Evolutionary conservation across 129 eudicot genomes (phyloP).

Genomic region (Artemisia tridentata): DNA sequence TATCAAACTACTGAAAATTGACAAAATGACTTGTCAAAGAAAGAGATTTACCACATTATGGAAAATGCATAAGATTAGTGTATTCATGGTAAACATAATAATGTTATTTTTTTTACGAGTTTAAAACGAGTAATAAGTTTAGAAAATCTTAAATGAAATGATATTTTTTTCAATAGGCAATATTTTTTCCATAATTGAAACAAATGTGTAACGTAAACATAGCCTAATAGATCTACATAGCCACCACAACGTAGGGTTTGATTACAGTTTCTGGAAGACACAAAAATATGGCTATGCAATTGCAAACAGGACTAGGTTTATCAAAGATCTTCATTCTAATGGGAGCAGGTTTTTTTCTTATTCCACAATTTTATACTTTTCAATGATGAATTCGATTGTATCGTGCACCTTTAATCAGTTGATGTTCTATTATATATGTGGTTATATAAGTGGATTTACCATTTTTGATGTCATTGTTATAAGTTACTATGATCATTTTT

Average conservation of each 20-base stretch:
- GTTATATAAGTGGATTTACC: too few relatives aligned
- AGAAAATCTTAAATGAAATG: background rate
- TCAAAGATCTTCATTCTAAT: conserved; percentile 64
- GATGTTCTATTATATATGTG: background rate
- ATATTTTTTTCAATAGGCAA: background rate
- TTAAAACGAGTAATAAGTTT: too few relatives aligned
- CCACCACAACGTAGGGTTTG: background rate
- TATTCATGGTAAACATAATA: too few relatives aligned
- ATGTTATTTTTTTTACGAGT: too few relatives aligned
- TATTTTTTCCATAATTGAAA: too few relatives aligned
- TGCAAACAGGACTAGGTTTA: conserved; percentile 72
- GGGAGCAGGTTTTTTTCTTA: conserved; percentile 67
- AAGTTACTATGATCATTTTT: too few relatives aligned
- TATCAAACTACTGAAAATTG: background rate
- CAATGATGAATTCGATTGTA: background rate
- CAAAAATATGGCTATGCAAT: conserved; percentile 69
- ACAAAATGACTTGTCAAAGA: background rate
- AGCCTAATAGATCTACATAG: too few relatives aligned
- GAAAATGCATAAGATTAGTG: background rate
- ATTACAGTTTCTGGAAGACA: conserved; percentile 16
- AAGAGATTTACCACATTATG: background rate
- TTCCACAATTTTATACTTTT: background rate
- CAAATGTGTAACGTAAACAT: too few relatives aligned
- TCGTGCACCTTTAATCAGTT: too few relatives aligned
- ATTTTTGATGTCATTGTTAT: too few relatives aligned